Base-by-base conservation (phyloP, 352 stramenopile species). In the Phytophthora idaei region DNA sequence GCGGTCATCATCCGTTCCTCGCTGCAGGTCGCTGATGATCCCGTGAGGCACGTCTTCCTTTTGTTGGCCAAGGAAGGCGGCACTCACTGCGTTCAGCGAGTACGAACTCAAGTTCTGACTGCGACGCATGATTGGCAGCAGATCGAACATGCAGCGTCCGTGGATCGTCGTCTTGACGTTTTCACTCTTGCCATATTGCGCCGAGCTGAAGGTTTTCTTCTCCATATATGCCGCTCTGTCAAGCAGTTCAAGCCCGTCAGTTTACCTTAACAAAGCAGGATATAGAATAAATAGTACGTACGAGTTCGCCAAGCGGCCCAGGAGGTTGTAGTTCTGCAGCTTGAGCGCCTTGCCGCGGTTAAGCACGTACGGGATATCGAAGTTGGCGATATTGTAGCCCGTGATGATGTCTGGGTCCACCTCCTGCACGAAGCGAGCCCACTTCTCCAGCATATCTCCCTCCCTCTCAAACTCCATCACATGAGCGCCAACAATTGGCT, bases 1-100 rank as follows among this genome's bases (percentile, higher is more conserved):
- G 27, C 98, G 93, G 65, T 99, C 97, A 61, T 99, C 97, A 69
- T 99, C 96, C 53, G 86, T 98, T 56, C 98, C 98, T 57, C 94
- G 90, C 65, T 98, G 90, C 51, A 97, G 53, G 49, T 96, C 88
- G 15, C 78, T 98, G 74, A 99, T 99, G 66, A 99, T 99, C 55
- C 92, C 98, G 74, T 99, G 97, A 51, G 99, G 97, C 9, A 99
- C 98, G 79, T 99, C 98, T 81, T 99, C 98, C 76, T 99, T 99
- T 69, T 99, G 97, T 65, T 99, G 95, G 0, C 94, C 94, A 1
- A 99, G 73, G 68, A 99, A 99, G 48, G 98, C 91, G 14, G 97
- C 88, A 73, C 96, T 99, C 5, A 99, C 98, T 42, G 93, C 97
- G 75, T 99, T 99, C 9, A 99, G 74, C n/a, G 97, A 98, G 78